These are phyloP conservation scores for Tolypocladium inflatum DNA, from an alignment of 2,329 filamentous ascomycete genomes.

Conservation along the genomic window DNA sequence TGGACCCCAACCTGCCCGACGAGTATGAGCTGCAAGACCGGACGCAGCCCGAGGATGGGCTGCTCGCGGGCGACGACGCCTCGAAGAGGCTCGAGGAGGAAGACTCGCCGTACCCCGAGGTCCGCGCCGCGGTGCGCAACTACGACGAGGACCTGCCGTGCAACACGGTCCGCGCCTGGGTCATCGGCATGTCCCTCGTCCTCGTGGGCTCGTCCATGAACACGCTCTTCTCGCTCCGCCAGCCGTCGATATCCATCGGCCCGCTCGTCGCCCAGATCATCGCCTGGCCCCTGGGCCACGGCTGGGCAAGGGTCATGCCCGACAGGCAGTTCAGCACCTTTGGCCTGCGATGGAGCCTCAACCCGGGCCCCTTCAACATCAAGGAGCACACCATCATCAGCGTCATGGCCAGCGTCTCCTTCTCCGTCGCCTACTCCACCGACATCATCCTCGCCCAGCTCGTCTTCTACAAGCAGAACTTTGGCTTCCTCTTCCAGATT, in stretches of 20 bases:
- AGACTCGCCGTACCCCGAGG: conserved; percentile 58
- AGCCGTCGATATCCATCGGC: conserved; percentile 51
- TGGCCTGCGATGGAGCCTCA: conserved; percentile 47
- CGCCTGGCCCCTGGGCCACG: conserved; percentile 53
- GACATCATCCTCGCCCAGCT: conserved; percentile 64
- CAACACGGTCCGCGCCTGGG: conserved; percentile 58
- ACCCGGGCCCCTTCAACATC: conserved; percentile 60
- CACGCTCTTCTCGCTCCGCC: conserved; percentile 53
- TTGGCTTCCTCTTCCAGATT: conserved; percentile 57
- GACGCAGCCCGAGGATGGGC: conserved; percentile 10
- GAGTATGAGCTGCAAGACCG: conserved; percentile 26
- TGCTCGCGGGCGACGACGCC: conserved; percentile 1
- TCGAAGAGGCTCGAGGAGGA: conserved; percentile 35
- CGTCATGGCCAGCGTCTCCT: conserved; percentile 63
- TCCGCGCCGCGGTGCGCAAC: conserved; percentile 53
- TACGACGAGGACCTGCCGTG: conserved; percentile 56
- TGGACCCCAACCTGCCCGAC: conserved; percentile 41
- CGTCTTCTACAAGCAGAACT: conserved; percentile 62
- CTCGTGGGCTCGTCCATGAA: conserved; percentile 51
- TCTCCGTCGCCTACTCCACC: conserved; percentile 61
- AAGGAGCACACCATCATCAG: conserved; percentile 62
- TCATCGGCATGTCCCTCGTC: conserved; percentile 48
- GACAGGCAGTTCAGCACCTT: conserved; percentile 38
- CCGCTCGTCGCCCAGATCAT: conserved; percentile 54
- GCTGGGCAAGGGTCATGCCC: conserved; percentile 49